Base-by-base conservation (phyloP, 2,329 filamentous ascomycete species). In the Sclerotinia trifoliorum region DNA sequence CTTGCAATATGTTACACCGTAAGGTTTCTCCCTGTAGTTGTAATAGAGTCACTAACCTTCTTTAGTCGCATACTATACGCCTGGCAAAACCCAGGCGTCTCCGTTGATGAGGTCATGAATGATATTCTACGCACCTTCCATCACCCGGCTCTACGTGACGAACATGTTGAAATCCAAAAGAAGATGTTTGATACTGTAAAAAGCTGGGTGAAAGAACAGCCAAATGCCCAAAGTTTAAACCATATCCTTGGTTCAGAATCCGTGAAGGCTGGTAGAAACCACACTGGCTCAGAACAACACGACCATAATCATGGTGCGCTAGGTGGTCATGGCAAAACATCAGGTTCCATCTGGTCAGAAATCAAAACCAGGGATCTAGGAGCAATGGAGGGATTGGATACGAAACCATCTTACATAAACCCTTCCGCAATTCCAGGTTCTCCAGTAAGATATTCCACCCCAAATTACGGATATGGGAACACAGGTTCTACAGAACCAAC, bases 151-250 rank as follows among this genome's bases (percentile, higher is more conserved):
- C 82, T 93, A 42, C 89, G 94, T 32, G 86, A 95, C 73, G 88
- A 91, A 66, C 83, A 84, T 67, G 82, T 91, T 68, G 91, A 96
- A 77, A 88, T 95, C 39, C 95, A 98, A 72, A 85, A 87, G 56
- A 88, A 89, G 65, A 99, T 99, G 95, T 98, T 92, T 80, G 84
- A 88, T 66, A 92, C 91, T 0, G 93, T 99, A 2, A 86, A 91
- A 74, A 84, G 86, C 69, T 99, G 94, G 94, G 89, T 87, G 0
- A 85, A 92, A 62, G 85, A 88, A 73, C 85, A 89, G 68, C 83
- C 88, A 3, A 88, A 90, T 70, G 87, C 88, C 55, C 81, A 86
- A 65, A 84, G 88, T 64, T 82, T 98, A 24, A 89, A 96, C 76
- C 81, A 86, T 65, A 76, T 95, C n/a, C 85, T 99, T 13, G 90